Percentiles rank a stretch among this genome's conserved stretches.
phyloP scores from a whole-genome alignment of 1,284 basidiomycete species.

The Ganoderma boninense region DNA sequence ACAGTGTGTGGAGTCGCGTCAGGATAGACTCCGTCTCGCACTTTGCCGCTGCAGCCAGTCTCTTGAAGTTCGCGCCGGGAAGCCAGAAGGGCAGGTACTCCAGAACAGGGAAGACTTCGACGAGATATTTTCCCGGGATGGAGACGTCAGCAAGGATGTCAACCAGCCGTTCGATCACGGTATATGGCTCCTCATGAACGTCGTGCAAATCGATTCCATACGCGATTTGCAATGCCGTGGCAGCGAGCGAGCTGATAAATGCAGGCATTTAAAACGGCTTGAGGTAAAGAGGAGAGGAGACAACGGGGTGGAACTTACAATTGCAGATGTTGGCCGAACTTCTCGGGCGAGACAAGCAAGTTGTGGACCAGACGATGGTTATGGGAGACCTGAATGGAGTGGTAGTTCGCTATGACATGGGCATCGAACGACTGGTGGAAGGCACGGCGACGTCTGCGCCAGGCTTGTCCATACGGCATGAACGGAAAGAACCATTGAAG shows the following conservation, averaged over 20 bases:
- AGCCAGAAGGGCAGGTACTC: slow-evolving; percentile 35
- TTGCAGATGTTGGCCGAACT: slow-evolving; percentile 7
- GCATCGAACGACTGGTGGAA: slow-evolving; percentile 20
- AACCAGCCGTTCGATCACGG: slow-evolving; percentile 8
- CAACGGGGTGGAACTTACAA: slow-evolving; percentile 17
- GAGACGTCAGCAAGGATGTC: slow-evolving; percentile 8
- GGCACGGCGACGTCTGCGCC: slow-evolving; percentile 24
- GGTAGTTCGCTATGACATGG: slow-evolving; percentile 1
- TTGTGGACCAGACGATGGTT: slow-evolving; percentile 7
- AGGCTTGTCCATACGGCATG: slow-evolving; percentile 19
- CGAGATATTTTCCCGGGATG: slow-evolving; percentile 17
- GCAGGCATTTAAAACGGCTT: background rate
- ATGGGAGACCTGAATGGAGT: background rate
- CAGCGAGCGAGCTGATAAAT: slow-evolving; percentile 17
- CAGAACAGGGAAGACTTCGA: slow-evolving; percentile 19
- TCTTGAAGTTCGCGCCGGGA: slow-evolving; percentile 34
- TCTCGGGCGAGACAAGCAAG: slow-evolving; percentile 7
- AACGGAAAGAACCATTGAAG: slow-evolving; percentile 14
- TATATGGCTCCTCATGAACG: slow-evolving; percentile 11
- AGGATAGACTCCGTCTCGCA: background rate
- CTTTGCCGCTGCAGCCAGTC: background rate
- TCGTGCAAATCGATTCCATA: slow-evolving; percentile 19
- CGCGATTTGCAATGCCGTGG: slow-evolving; percentile 16
- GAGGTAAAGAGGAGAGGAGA: background rate
- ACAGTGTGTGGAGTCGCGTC: background rate